These are phyloP conservation scores for Tulasnella sp. DNA, from an alignment of 768 basidiomycete species.

Conservation along the genomic window DNA sequence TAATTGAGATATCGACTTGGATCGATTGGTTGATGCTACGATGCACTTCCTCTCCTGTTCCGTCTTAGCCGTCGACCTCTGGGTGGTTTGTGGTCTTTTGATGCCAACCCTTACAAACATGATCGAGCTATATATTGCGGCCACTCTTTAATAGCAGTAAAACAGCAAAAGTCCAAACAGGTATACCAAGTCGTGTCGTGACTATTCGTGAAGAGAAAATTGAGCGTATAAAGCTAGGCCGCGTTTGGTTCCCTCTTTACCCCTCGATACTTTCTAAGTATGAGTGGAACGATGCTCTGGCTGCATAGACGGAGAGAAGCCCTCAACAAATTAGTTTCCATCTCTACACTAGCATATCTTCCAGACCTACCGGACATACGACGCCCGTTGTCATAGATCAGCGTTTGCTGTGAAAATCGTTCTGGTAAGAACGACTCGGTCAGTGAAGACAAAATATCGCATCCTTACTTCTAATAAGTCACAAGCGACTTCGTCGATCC, in stretches of 20 bases:
- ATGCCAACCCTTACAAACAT: too few species aligned
- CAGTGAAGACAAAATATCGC: not conserved
- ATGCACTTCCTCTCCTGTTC: too few species aligned
- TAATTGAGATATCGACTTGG: too few species aligned
- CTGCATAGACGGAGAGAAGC: conserved; percentile 34
- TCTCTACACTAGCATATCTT: not conserved
- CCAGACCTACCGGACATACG: conserved; percentile 75
- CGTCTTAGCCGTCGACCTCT: too few species aligned
- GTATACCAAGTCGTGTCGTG: not conserved
- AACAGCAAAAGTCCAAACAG: not conserved
- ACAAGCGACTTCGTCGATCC: conserved; percentile 68
- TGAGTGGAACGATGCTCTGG: conserved; percentile 51
- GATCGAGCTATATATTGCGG: too few species aligned
- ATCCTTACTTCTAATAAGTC: conserved; percentile 67
- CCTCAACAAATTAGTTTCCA: not conserved
- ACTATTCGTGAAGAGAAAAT: not conserved
- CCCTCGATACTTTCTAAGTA: conserved; percentile 39
- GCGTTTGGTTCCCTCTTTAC: not conserved
- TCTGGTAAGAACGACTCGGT: not conserved
- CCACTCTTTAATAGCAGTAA: not conserved
- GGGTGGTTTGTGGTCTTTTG: too few species aligned
- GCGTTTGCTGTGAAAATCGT: conserved; percentile 46
- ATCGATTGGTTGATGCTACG: too few species aligned
- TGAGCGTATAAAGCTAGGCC: not conserved
- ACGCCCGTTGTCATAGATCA: conserved; percentile 85